Conservation (phyloP, 345 rosid species). For the Eucalyptus tenuipes region DNA sequence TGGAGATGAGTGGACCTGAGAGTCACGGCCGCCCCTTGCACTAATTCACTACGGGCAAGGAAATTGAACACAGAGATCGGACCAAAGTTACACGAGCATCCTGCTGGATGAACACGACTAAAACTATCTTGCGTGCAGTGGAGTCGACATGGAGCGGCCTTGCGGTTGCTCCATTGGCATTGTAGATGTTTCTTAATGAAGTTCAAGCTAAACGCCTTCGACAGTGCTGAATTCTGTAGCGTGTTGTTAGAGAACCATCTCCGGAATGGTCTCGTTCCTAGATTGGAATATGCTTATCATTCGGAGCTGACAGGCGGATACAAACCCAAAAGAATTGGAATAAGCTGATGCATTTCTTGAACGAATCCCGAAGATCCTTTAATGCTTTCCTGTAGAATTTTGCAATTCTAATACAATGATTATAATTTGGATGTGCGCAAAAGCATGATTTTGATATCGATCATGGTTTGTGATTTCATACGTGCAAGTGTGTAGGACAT, state of each 20-base stretch:
- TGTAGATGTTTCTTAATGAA: neutral
- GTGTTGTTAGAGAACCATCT: neutral
- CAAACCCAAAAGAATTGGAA: too few species aligned
- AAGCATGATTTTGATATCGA: too few species aligned
- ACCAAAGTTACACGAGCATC: neutral
- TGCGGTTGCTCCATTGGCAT: neutral
- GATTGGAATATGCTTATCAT: too few species aligned
- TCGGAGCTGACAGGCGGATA: too few species aligned
- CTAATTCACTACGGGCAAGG: neutral
- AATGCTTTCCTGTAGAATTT: too few species aligned
- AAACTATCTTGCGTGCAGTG: neutral
- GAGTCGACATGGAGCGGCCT: neutral
- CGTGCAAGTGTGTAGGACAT: too few species aligned
- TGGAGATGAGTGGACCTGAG: neutral
- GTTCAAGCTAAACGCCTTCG: neutral
- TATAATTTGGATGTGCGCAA: too few species aligned
- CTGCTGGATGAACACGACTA: neutral
- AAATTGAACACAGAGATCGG: neutral
- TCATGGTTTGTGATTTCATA: too few species aligned
- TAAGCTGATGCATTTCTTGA: too few species aligned
- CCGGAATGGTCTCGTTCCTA: neutral
- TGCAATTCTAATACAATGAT: too few species aligned
- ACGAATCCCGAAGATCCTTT: too few species aligned
- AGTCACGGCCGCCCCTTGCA: neutral
- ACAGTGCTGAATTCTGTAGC: neutral